phyloP scores from a whole-genome alignment of 2,329 filamentous ascomycete genomes.

The Fusarium napiforme region DNA sequence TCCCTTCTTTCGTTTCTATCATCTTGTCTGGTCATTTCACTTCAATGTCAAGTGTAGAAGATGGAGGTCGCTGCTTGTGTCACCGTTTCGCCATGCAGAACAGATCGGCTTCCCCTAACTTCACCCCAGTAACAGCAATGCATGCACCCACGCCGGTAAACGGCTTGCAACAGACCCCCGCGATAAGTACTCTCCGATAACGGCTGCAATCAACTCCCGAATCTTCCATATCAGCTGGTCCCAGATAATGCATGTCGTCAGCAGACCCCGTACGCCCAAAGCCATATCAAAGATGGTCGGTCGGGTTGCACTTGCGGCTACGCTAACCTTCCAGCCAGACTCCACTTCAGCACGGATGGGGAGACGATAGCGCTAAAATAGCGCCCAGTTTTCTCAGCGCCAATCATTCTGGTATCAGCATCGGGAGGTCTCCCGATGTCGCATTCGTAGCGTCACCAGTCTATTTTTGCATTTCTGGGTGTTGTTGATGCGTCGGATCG shows the following conservation, averaged over 20 bases:
- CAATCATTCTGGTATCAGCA: neutral
- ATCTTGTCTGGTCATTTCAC: accelerated
- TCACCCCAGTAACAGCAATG: neutral
- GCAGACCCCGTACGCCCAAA: neutral
- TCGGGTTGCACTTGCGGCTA: conserved; percentile 1
- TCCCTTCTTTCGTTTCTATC: accelerated
- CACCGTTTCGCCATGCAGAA: no score
- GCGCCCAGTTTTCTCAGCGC: neutral
- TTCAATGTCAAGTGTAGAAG: neutral
- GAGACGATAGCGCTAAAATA: neutral
- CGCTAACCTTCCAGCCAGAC: neutral
- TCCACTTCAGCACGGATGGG: neutral
- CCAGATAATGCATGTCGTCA: conserved; percentile 1
- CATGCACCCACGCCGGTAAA: neutral
- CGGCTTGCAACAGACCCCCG: neutral
- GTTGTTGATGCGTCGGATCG: neutral
- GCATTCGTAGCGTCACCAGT: neutral
- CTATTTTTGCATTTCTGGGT: neutral
- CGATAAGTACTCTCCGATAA: neutral
- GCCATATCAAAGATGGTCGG: neutral
- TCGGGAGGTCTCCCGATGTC: conserved; percentile 11
- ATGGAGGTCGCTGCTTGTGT: neutral
- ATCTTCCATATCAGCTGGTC: neutral
- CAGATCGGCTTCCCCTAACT: neutral
- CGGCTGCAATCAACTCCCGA: neutral